Evolutionary conservation across 805 yeast genomes (phyloP), one percentile per base, ranked within the genome.

Genomic region (Kluyveromyces dobzhanskii): DNA sequence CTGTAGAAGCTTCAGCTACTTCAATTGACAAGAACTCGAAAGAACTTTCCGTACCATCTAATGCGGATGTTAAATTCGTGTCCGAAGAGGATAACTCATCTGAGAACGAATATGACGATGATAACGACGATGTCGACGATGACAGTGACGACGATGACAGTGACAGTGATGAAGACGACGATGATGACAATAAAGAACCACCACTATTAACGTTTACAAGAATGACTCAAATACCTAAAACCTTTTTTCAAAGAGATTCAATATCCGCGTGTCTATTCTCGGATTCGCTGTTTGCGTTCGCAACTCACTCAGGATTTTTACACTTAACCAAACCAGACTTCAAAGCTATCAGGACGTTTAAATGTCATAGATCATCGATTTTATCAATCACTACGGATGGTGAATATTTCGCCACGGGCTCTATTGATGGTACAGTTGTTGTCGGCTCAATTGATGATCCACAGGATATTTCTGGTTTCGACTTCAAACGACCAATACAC

Each of bases 381-480:
- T 61, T 88, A 30, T 75, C 85, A 0, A 68, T 86, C 0, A 40
- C 40, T 29, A 70, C 82, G 1, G 94, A 85, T 52, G 92, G 94
- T 0, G 61, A 61, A 7, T 76, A 71, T 51, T 76, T 92, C 43
- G 94, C 92, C 0, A 79, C 94, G 0, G 95, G 88, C 0, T 86
- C 97, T 0, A 80, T 90, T 66, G 98, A 92, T 56, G 98, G 98
- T 0, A 83, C 95, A 0, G 82, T 90, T 0, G 86, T 86, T 1
- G 73, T 86, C 4, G 92, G 95, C 0, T 73, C 87, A 2, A 64
- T 85, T 1, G 42, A 46, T 1, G 83, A 80, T 45, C 75, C 74
- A 14, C 62, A 66, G 4, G 92, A 82, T 48, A 75, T 82, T 2
- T 66, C 71, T 0, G 87, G 86, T 2, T 80, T 75, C 48, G 94